Base-by-base conservation (phyloP, 108 stramenopile genomes). In the Skeletonema tropicum region DNA sequence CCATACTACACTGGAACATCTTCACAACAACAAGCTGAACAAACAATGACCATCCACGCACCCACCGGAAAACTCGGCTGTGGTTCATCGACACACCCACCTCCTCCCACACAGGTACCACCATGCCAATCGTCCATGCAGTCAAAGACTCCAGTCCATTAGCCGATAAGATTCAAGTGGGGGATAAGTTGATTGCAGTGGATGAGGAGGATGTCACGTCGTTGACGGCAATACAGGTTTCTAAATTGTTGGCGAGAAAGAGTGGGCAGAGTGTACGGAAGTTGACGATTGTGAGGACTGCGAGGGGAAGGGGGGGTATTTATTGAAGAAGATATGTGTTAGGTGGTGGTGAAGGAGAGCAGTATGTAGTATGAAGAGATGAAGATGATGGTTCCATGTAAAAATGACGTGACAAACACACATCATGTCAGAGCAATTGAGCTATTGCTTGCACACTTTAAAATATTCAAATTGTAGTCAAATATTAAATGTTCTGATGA, bases 91-190 rank as follows among this genome's bases (percentile, higher is more conserved):
- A 85, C 57, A 66, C 80, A 14, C 80, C 84, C 17, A 19, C 5
- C 48, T 6, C 4, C 5, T 19, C n/a, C 6, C 4, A 49, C 14
- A 49, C 48, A 3, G 32, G 57, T 15, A 10, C 71, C 35, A 49
- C 48, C 32, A 66, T 64, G n/a, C 83, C 83, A 5, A 45, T 77
- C 4, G 80, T 85, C 9, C 84, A 85, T 42, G 76, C 80, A 35
- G 65, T 85, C 15, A 81, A 82, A 52, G 80, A 81, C 26, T 77
- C 71, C 1, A 76, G 77, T 59, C 84, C 84, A 5, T 72, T 85
- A 49, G 60, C 70, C 3, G 62, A 57, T 15, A 41, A 73, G 25
- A 66, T 85, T 10, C 33, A 36, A 23, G 80, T 85, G 61, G 84
- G 84, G 0, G 84, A 85, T 65, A 64, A 63, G 62, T 59, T 85